These are phyloP conservation scores for Tolypocladium tundrense DNA, from an alignment of 2,329 filamentous ascomycete species.

Conservation along the genomic window DNA sequence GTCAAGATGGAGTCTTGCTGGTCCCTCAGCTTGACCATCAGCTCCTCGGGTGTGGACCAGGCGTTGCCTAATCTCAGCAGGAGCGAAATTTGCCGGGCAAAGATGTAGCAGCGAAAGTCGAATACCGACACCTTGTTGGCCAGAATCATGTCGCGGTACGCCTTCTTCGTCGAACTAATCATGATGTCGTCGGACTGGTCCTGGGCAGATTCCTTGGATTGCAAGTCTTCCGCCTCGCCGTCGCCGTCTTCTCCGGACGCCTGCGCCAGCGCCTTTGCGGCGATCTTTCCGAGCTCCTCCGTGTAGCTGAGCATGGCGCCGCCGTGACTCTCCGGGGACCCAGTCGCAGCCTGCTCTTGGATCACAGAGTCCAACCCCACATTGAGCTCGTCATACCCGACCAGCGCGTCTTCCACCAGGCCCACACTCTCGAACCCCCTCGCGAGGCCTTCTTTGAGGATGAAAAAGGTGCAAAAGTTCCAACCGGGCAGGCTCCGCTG, in stretches of 20 bases:
- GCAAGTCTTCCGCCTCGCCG: constrained; percentile 38
- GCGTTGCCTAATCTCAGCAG: constrained; percentile 75
- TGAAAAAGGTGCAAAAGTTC: constrained; percentile 99
- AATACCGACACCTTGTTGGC: constrained; percentile 93
- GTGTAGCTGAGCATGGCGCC: constrained; percentile 64
- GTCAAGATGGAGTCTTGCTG: constrained; percentile 49
- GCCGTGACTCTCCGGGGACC: constrained; percentile 53
- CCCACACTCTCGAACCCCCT: constrained; percentile 94
- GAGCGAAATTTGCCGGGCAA: constrained; percentile 75
- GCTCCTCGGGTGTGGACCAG: constrained; percentile 50
- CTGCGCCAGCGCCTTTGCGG: constrained; percentile 39
- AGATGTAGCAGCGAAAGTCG: constrained; percentile 91
- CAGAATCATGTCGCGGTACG: constrained; percentile 85
- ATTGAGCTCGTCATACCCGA: constrained; percentile 89
- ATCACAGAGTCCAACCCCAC: constrained; percentile 78
- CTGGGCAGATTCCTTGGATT: constrained; percentile 27
- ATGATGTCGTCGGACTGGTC: constrained; percentile 46
- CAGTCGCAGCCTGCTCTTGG: constrained; percentile 56
- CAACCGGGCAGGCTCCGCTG: constrained; percentile 83
- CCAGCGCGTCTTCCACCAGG: constrained; percentile 85
- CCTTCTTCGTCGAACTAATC: constrained; percentile 57
- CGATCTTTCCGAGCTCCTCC: constrained; percentile 56
- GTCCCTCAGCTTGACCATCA: constrained; percentile 50
- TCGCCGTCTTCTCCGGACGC: constrained; percentile 17
- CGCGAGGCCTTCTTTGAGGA: constrained; percentile 89